Percentiles rank a stretch among this genome's conserved stretches.
These are phyloP conservation scores for Euphorbia lathyris DNA, from an alignment of 345 rosid species.

Conservation along the genomic window DNA sequence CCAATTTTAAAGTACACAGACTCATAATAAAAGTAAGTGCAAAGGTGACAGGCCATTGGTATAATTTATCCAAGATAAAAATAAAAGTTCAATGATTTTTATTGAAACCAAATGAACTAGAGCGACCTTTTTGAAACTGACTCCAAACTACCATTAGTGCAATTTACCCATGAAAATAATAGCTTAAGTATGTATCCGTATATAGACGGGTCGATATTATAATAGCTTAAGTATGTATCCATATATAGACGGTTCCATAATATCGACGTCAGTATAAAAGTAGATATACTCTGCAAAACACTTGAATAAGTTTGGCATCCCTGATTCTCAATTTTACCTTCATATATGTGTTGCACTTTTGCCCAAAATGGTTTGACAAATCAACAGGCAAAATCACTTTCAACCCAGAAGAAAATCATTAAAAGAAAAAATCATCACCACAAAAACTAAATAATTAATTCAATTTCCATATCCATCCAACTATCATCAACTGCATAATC, in stretches of 20 bases:
- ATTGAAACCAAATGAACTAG: too few species aligned
- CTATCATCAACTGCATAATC: neutral
- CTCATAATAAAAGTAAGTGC: too few species aligned
- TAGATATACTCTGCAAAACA: slow-evolving; percentile 21
- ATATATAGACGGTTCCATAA: slow-evolving; percentile 2
- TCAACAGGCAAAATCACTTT: slow-evolving; percentile 16
- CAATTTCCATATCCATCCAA: slow-evolving; percentile 16
- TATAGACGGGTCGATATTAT: too few species aligned
- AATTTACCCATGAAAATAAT: neutral
- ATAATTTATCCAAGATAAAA: too few species aligned
- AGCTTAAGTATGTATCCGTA: slow-evolving; percentile 6
- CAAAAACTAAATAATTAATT: slow-evolving; percentile 19
- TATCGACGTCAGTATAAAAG: slow-evolving; percentile 13
- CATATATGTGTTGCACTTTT: neutral
- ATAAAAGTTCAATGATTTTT: too few species aligned
- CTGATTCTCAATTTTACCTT: neutral
- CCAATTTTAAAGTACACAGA: too few species aligned
- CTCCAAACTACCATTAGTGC: too few species aligned
- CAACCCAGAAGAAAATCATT: slow-evolving; percentile 3
- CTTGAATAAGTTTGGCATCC: slow-evolving; percentile 7
- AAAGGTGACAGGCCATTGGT: too few species aligned
- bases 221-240: slow-evolving; percentile 8
- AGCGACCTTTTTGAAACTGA: too few species aligned
- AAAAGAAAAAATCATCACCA: slow-evolving; percentile 4
- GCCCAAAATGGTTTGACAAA: slow-evolving; percentile 15